These are phyloP conservation scores for Microascus cirrosus DNA, from an alignment of 2,329 filamentous ascomycete species.

Conservation along the genomic window DNA sequence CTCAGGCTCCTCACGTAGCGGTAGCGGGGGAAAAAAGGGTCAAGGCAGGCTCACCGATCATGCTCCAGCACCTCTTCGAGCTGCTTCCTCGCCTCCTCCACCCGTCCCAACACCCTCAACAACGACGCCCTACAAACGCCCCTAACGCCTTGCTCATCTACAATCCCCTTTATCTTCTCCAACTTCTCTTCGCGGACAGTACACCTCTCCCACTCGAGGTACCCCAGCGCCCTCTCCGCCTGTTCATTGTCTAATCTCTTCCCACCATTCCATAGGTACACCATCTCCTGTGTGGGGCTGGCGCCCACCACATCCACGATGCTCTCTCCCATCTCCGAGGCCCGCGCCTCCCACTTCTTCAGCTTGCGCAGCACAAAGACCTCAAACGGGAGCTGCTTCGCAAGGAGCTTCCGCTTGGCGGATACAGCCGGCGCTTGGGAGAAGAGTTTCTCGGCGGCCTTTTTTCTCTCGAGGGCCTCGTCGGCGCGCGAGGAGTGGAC, in stretches of 20 bases:
- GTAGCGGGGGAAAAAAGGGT: not conserved
- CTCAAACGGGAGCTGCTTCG: slow-evolving; percentile 81
- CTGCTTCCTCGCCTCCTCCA: slow-evolving; percentile 52
- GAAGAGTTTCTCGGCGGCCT: slow-evolving; percentile 57
- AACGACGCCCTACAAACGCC: slow-evolving; percentile 57
- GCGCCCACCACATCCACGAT: slow-evolving; percentile 73
- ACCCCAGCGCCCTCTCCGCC: slow-evolving; percentile 49
- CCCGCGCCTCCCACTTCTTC: slow-evolving; percentile 74
- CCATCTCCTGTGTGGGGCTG: slow-evolving; percentile 80
- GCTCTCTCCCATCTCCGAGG: slow-evolving; percentile 53
- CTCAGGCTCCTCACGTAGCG: not conserved
- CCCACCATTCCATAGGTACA: slow-evolving; percentile 84
- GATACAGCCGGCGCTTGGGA: slow-evolving; percentile 60
- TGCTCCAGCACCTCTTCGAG: slow-evolving; percentile 55
- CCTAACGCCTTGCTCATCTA: slow-evolving; percentile 53
- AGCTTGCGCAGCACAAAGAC: slow-evolving; percentile 75
- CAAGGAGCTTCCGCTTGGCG: slow-evolving; percentile 85
- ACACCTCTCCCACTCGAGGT: slow-evolving; percentile 56
- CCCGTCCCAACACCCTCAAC: slow-evolving; percentile 49
- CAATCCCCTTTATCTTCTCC: slow-evolving; percentile 35
- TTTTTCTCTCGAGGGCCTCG: slow-evolving; percentile 45
- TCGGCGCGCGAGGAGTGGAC: slow-evolving; percentile 26
- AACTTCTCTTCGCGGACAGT: slow-evolving; percentile 30
- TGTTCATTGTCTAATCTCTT: slow-evolving; percentile 64
- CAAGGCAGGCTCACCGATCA: slow-evolving; percentile 38